These are phyloP conservation scores for Lentinus brumalis DNA, from an alignment of 768 basidiomycete genomes.

Conservation along the genomic window DNA sequence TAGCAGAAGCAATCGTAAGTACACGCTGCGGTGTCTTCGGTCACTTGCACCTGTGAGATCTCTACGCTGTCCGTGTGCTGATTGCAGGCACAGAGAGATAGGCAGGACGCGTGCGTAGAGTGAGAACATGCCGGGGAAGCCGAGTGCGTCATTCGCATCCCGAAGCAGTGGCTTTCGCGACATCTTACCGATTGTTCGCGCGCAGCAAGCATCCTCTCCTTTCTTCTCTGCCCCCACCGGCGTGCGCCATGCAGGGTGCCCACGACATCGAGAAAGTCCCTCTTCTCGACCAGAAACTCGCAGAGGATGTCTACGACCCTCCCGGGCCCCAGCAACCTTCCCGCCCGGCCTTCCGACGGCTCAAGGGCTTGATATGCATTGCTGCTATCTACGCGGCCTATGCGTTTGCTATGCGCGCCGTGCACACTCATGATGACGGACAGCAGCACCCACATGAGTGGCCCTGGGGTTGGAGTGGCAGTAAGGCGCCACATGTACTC, in stretches of 20 bases:
- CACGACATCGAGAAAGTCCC: constrained; percentile 3
- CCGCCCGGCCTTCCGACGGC: background rate
- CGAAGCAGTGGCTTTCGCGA: no score
- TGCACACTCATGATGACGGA: background rate
- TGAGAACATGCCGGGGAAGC: no score
- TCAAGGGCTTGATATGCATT: background rate
- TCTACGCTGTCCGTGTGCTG: no score
- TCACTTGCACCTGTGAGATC: no score
- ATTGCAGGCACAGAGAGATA: no score
- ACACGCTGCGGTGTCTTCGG: no score
- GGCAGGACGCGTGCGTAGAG: no score
- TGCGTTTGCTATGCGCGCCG: background rate
- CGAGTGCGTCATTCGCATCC: no score
- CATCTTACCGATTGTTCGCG: background rate
- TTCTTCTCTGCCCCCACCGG: background rate
- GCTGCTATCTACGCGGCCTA: background rate
- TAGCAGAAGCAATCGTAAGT: no score
- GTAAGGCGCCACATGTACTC: background rate
- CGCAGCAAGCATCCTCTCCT: background rate
- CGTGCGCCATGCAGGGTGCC: constrained; percentile 4
- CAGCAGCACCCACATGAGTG: background rate
- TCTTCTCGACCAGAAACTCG: constrained; percentile 6
- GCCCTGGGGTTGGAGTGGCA: constrained; percentile 4
- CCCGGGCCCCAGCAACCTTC: background rate
- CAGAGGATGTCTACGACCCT: background rate